These are phyloP conservation scores for Asparagopsis taxiformis DNA, from an alignment of 31 red algal species.

Conservation along the genomic window DNA sequence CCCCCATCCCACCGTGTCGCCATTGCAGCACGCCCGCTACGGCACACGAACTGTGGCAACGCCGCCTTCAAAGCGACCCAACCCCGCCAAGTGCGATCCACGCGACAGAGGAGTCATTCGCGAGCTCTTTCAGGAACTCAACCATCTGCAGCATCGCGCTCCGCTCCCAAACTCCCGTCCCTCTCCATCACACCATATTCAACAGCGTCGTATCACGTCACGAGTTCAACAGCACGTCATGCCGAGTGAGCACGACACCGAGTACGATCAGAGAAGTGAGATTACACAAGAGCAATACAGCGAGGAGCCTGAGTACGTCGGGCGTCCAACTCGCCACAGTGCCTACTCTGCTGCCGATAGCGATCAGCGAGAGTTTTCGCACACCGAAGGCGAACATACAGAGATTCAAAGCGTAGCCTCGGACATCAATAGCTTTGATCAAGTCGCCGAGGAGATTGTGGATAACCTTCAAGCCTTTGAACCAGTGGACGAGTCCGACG, in stretches of 20 bases:
- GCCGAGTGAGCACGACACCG: not conserved
- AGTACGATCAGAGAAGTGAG: not conserved
- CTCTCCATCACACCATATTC: not conserved
- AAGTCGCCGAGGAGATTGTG: constrained; percentile 33
- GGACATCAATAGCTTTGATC: constrained; percentile 44
- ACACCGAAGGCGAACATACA: not conserved
- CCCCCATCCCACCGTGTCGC: not conserved
- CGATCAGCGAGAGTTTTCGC: not conserved
- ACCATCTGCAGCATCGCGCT: not conserved
- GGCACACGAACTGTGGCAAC: not conserved
- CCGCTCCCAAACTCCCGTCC: not conserved
- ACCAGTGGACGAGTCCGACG: not conserved
- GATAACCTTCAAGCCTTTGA: constrained; percentile 35
- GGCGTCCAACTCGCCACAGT: not conserved
- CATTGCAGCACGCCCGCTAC: not conserved
- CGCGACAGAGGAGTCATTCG: constrained; percentile 8
- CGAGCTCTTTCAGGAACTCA: constrained; percentile 13
- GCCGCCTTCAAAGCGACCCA: constrained; percentile 2
- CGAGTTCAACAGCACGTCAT: not conserved
- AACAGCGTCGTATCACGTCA: not conserved
- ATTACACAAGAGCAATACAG: not conserved
- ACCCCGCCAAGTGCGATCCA: constrained; percentile 19
- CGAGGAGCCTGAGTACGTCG: not conserved
- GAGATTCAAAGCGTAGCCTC: constrained; percentile 3
- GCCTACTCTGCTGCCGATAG: not conserved